phyloP scores from a whole-genome alignment of 192 early-diverging fungal species.

The Phycomyces nitens region DNA sequence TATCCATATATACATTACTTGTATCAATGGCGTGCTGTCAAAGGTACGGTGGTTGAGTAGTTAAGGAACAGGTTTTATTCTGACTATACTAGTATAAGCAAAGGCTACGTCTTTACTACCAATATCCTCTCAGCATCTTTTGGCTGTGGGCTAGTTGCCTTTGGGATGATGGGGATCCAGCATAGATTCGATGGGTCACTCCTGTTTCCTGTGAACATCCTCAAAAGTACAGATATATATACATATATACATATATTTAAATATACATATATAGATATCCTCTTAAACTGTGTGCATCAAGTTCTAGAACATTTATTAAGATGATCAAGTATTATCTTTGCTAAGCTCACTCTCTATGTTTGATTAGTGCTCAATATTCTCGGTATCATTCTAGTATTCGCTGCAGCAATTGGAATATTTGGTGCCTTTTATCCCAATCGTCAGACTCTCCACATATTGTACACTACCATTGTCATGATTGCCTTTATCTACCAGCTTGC shows the following conservation, averaged over 20 bases:
- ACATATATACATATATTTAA: not conserved
- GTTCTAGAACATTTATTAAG: too few relatives aligned
- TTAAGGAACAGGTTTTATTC: not conserved
- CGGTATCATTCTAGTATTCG: constrained; percentile 16
- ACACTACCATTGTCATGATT: constrained; percentile 16
- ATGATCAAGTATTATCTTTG: too few relatives aligned
- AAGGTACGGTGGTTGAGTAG: constrained; percentile 4
- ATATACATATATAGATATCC: not conserved
- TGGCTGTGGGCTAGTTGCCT: constrained; percentile 17
- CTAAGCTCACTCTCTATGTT: too few relatives aligned
- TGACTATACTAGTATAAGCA: constrained; percentile 8
- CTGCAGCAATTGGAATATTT: constrained; percentile 14
- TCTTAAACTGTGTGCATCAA: not conserved
- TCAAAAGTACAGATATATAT: constrained; percentile 5
- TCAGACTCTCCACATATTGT: constrained; percentile 15
- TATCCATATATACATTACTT: too few relatives aligned
- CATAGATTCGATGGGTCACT: constrained; percentile 14
- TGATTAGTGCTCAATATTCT: constrained; percentile 17
- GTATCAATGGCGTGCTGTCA: constrained; percentile 16
- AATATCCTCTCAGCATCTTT: constrained; percentile 10
- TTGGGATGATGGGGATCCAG: constrained; percentile 23
- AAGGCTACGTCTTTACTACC: constrained; percentile 10
- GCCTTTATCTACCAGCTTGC: constrained; percentile 19
- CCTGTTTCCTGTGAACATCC: constrained; percentile 16
- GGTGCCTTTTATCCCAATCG: constrained; percentile 14